Evolutionary conservation across 2,329 filamentous ascomycete species (phyloP).

Genomic region (Dactylellina sp.): DNA sequence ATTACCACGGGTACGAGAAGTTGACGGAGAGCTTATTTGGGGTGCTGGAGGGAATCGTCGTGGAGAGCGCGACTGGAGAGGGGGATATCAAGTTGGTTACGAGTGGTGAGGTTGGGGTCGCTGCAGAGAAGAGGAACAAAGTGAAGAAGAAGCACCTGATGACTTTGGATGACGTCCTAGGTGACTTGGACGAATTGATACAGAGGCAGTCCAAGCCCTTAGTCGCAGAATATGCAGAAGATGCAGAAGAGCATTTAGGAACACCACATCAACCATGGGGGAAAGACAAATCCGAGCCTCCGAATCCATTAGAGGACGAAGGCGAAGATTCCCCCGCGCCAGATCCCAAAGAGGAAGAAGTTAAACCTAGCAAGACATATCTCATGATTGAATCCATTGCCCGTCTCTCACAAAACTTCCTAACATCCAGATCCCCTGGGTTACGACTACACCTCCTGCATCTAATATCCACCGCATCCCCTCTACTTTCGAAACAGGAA

Average conservation of each 20-base stretch:
- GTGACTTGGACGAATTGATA: conserved; percentile 37
- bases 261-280: conserved; percentile 62
- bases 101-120: conserved; percentile 15
- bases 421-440: conserved; percentile 83
- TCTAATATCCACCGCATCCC: conserved; percentile 78
- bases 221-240: conserved; percentile 10
- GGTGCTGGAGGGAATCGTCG: conserved; percentile 83
- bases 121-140: conserved; percentile 55
- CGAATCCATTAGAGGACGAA: conserved; percentile 60
- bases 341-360: conserved; percentile 67
- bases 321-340: conserved; percentile 62
- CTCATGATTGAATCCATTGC: conserved; percentile 84
- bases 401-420: conserved; percentile 85
- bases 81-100: conserved; percentile 63
- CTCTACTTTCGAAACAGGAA: conserved; percentile 79
- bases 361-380: conserved; percentile 81
- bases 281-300: conserved; percentile 63
- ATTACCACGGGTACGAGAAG: conserved; percentile 89
- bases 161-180: conserved; percentile 54
- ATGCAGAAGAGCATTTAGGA: conserved; percentile 62
- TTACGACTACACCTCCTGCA: conserved; percentile 82
- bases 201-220: conserved; percentile 30
- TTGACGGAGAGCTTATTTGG: conserved; percentile 88
- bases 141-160: conserved; percentile 33
- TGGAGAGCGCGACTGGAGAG: conserved; percentile 77